Evolutionary conservation across 345 rosid species (phyloP).

Genomic region (Adansonia digitata): DNA sequence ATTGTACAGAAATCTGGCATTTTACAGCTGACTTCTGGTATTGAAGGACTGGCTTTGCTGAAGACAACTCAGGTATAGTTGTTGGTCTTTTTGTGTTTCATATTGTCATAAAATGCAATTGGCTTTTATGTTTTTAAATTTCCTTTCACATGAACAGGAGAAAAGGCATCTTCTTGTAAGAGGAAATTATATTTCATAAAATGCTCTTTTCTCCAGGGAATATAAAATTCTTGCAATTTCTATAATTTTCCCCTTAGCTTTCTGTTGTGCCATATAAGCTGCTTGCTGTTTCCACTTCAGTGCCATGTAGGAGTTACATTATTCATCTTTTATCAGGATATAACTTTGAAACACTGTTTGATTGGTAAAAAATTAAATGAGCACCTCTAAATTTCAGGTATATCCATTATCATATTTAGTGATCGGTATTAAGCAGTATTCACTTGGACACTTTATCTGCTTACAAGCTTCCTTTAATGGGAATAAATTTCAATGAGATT

Average conservation of each 20-base stretch:
- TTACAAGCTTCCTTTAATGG: background rate
- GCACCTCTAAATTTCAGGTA: background rate
- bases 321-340: background rate
- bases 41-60: constrained; percentile 68
- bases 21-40: constrained; percentile 58
- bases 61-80: constrained; percentile 81
- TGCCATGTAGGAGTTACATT: background rate
- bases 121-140: constrained; percentile 3
- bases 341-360: background rate
- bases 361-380: background rate
- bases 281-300: background rate
- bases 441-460: background rate
- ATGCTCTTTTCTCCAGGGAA: background rate
- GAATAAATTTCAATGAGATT: background rate
- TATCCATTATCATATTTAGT: background rate
- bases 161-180: background rate
- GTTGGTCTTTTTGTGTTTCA: background rate
- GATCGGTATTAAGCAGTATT: background rate
- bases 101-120: background rate
- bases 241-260: background rate
- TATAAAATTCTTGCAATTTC: background rate
- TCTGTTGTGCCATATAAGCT: background rate
- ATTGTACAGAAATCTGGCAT: constrained; percentile 59
- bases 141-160: background rate
- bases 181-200: constrained; percentile 2